These are phyloP conservation scores for Rhizoclosmatium sp. DNA, from an alignment of 192 early-diverging fungal species.

Conservation along the genomic window DNA sequence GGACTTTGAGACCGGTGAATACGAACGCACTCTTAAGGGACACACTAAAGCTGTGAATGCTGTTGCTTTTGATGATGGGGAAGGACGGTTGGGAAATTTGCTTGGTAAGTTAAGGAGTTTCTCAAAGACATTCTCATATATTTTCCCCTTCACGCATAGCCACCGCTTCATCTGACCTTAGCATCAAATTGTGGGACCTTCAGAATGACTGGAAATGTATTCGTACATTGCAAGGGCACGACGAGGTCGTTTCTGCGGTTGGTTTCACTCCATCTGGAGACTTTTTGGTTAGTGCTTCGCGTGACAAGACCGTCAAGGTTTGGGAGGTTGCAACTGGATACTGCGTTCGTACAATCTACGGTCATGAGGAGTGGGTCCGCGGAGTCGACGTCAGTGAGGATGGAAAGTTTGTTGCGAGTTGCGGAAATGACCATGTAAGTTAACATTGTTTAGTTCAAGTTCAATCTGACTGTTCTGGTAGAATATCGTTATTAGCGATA, in stretches of 20 bases:
- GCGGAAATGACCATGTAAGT: conserved; percentile 84
- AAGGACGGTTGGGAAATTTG: conserved; percentile 77
- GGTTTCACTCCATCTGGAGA: conserved; percentile 67
- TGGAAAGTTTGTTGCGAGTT: conserved; percentile 75
- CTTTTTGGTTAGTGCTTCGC: conserved; percentile 84
- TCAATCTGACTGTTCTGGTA: conserved; percentile 28
- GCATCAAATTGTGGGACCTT: conserved; percentile 93
- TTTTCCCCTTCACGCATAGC: not conserved
- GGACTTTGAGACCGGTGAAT: conserved; percentile 93
- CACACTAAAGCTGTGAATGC: conserved; percentile 96
- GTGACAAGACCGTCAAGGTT: conserved; percentile 89
- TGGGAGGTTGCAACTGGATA: conserved; percentile 89
- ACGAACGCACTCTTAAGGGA: conserved; percentile 91
- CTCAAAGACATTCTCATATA: not conserved
- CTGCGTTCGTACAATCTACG: conserved; percentile 80
- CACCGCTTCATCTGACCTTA: conserved; percentile 80
- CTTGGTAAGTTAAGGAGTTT: conserved; percentile 63
- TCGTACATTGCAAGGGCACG: conserved; percentile 88
- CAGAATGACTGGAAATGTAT: conserved; percentile 83
- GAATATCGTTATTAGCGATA: conserved; percentile 87
- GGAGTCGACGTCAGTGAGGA: conserved; percentile 73
- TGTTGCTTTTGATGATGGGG: conserved; percentile 65
- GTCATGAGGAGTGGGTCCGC: conserved; percentile 92
- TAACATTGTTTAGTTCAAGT: not conserved
- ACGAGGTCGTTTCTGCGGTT: conserved; percentile 90